Percentiles rank a stretch among this genome's conserved stretches.
Evolutionary conservation across 768 basidiomycete genomes (phyloP).

Genomic region (Piloderma croceum): DNA sequence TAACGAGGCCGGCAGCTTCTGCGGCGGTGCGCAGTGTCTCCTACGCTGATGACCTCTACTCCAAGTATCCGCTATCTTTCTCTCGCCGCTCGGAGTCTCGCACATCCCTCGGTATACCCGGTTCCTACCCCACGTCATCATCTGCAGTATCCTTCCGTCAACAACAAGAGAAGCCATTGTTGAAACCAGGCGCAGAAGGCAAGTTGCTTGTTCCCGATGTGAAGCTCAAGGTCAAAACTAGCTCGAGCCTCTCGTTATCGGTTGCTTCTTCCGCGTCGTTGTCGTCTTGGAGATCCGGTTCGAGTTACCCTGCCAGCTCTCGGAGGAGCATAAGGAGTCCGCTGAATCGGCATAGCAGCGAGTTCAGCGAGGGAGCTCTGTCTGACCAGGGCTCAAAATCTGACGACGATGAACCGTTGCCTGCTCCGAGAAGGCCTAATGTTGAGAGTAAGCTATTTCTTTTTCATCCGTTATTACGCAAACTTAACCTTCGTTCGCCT

Average conservation of each 20-base stretch:
- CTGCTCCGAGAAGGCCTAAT: conserved; percentile 33
- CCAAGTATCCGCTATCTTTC: conserved; percentile 52
- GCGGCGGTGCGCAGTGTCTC: no score
- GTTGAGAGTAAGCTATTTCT: conserved; percentile 48
- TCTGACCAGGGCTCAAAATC: conserved; percentile 21
- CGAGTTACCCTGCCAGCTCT: conserved; percentile 13
- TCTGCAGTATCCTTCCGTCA: conserved; percentile 25
- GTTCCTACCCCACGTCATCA: conserved; percentile 30
- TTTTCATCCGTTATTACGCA: background rate
- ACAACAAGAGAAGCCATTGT: conserved; percentile 46
- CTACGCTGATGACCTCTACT: conserved; percentile 46
- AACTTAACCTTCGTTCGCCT: conserved; percentile 5
- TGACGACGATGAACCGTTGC: conserved; percentile 21
- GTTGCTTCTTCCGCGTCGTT: conserved; percentile 16
- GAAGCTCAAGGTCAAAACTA: conserved; percentile 33
- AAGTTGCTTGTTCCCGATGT: conserved; percentile 50
- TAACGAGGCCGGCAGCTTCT: conserved; percentile 20
- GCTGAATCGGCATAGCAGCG: conserved; percentile 36
- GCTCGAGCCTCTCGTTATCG: conserved; percentile 26
- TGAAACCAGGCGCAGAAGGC: conserved; percentile 59
- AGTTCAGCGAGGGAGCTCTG: conserved; percentile 19
- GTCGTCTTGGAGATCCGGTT: conserved; percentile 6
- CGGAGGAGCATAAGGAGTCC: conserved; percentile 29
- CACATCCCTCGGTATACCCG: conserved; percentile 33
- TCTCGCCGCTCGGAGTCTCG: conserved; percentile 51